phyloP scores from a whole-genome alignment of 768 basidiomycete genomes.

The Gymnopilus dilepis region DNA sequence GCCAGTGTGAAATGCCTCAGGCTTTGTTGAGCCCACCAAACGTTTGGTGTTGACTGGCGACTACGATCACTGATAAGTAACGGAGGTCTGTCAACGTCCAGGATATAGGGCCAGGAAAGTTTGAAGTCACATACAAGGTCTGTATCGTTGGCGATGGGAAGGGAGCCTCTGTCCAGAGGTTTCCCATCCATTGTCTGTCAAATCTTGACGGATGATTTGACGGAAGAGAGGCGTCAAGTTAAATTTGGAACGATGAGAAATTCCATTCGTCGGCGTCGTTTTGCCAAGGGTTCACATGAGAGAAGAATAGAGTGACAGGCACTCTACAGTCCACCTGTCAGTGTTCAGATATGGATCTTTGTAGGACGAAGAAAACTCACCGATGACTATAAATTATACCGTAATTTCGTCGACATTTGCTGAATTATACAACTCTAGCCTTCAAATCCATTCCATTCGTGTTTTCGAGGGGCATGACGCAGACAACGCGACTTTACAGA shows the following conservation, averaged over 20 bases:
- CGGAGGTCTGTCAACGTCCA: not conserved
- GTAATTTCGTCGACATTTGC: not conserved
- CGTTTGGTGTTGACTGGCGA: not conserved
- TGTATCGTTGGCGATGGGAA: not conserved
- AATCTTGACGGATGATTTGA: not conserved
- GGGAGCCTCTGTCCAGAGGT: not conserved
- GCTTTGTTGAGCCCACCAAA: not conserved
- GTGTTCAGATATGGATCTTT: not conserved
- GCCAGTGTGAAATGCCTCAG: not conserved
- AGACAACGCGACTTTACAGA: no score
- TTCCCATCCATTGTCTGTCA: not conserved
- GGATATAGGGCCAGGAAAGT: not conserved
- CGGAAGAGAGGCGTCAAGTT: not conserved
- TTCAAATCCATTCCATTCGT: no score
- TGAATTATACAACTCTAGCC: no score
- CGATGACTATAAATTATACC: not conserved
- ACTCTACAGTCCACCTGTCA: not conserved
- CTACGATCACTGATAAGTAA: not conserved
- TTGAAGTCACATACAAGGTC: not conserved
- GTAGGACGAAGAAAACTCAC: not conserved
- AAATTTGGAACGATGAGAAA: constrained; percentile 1
- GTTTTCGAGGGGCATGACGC: no score
- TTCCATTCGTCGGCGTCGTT: not conserved
- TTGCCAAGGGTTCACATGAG: not conserved
- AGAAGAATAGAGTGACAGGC: not conserved